Conservation (phyloP, 768 basidiomycete genomes). For the Leccinum ochraceum region DNA sequence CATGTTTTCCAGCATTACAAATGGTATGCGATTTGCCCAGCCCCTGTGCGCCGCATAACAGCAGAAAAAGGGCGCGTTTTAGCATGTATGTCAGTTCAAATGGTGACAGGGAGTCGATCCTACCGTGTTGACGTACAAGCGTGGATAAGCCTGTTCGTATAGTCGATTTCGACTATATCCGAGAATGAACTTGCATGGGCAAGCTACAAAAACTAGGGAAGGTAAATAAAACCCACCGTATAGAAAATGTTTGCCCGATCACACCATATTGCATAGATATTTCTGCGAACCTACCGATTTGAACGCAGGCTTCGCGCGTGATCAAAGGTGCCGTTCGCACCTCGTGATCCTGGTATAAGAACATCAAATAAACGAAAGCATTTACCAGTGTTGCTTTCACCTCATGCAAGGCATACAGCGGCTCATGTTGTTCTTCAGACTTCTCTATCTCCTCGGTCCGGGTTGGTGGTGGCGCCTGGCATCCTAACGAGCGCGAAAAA, state of each 20-base stretch:
- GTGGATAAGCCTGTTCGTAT: constrained; percentile 19
- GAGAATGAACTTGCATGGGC: neutral
- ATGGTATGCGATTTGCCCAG: too few relatives aligned
- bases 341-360: constrained; percentile 24
- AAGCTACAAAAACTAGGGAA: neutral
- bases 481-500: too few relatives aligned
- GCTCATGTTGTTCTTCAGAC: too few relatives aligned
- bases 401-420: too few relatives aligned
- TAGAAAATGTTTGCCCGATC: constrained; percentile 38
- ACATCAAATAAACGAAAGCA: too few relatives aligned
- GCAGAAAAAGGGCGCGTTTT: too few relatives aligned
- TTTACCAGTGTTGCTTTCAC: too few relatives aligned
- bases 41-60: too few relatives aligned
- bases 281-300: constrained; percentile 19
- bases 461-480: too few relatives aligned
- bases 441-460: too few relatives aligned
- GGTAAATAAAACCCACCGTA: constrained; percentile 18
- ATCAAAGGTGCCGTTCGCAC: constrained; percentile 47
- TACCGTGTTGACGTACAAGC: constrained; percentile 67
- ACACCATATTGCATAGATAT: constrained; percentile 58
- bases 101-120: constrained; percentile 5
- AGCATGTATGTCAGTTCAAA: constrained; percentile 3
- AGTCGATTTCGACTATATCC: constrained; percentile 29
- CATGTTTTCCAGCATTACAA: too few relatives aligned
- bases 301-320: constrained; percentile 42